Conservation (phyloP, 192 early-diverging fungal genomes). For the Coemansia sp. region DNA sequence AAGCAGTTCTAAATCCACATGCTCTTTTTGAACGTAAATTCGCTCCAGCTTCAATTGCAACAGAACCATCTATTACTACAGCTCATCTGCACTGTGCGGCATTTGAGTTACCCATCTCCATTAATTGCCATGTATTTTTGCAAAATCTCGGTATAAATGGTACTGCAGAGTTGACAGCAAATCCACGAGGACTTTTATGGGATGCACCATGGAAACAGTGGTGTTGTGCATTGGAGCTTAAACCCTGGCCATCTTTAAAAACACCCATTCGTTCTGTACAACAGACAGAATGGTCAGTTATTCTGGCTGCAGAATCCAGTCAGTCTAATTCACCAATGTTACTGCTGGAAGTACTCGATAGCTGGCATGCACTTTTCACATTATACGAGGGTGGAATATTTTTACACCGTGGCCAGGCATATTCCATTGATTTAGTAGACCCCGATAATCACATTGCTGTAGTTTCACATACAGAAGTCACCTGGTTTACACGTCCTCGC, state of each 20-base stretch:
- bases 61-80: constrained; percentile 31
- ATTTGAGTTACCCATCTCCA: constrained; percentile 50
- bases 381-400: constrained; percentile 50
- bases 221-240: constrained; percentile 17
- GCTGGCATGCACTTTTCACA: constrained; percentile 22
- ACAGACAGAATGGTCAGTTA: constrained; percentile 20
- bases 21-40: constrained; percentile 56
- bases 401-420: constrained; percentile 32
- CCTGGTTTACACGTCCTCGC: constrained; percentile 30
- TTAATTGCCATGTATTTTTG: not conserved
- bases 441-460: constrained; percentile 14
- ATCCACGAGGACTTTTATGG: constrained; percentile 7
- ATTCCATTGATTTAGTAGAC: constrained; percentile 30
- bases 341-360: constrained; percentile 48
- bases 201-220: constrained; percentile 12
- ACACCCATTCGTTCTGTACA: constrained; percentile 30
- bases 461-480: constrained; percentile 17
- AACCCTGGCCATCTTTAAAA: constrained; percentile 38
- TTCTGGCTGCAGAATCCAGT: not conserved
- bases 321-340: not conserved
- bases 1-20: constrained; percentile 28
- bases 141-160: not conserved
- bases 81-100: constrained; percentile 77
- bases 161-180: not conserved
- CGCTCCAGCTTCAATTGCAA: constrained; percentile 39